These are phyloP conservation scores for Aureobasidium zeae DNA, from an alignment of 2,329 filamentous ascomycete genomes.

Conservation along the genomic window DNA sequence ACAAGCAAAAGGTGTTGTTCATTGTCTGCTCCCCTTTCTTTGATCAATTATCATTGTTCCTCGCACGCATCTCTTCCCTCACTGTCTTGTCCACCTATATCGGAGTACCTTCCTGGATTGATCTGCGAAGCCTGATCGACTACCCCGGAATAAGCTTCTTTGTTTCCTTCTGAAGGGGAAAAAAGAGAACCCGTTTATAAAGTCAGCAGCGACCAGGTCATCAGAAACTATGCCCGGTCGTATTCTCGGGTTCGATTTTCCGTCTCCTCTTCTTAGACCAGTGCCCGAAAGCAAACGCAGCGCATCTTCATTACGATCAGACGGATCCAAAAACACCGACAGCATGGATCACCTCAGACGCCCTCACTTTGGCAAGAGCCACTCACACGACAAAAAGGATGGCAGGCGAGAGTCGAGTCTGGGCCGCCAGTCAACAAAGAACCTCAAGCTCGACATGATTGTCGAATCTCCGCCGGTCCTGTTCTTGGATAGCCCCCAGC, in stretches of 20 bases:
- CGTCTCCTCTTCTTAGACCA: slow-evolving; percentile 17
- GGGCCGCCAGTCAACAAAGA: slow-evolving; percentile 28
- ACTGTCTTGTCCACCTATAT: neutral
- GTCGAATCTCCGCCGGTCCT: slow-evolving; percentile 84
- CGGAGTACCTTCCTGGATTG: neutral
- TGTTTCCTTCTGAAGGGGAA: no score
- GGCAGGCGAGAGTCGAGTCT: slow-evolving; percentile 12
- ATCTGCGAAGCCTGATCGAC: slow-evolving; percentile 8
- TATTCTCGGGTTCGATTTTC: slow-evolving; percentile 28
- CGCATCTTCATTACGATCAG: slow-evolving; percentile 15
- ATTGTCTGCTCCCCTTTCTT: slow-evolving; percentile 5
- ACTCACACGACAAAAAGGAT: slow-evolving; percentile 20
- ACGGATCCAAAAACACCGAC: slow-evolving; percentile 17
- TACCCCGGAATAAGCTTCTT: neutral
- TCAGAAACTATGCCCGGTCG: slow-evolving; percentile 24
- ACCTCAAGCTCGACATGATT: slow-evolving; percentile 48
- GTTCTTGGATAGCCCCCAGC: slow-evolving; percentile 65
- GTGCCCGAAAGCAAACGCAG: slow-evolving; percentile 18
- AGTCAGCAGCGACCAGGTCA: neutral
- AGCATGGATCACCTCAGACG: slow-evolving; percentile 31
- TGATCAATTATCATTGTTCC: neutral
- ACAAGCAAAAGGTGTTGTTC: neutral
- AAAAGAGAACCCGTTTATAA: neutral
- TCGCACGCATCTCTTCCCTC: no score
- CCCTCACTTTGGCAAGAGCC: slow-evolving; percentile 21